Percentiles rank a stretch among this genome's conserved stretches.
phyloP scores from a whole-genome alignment of 352 stramenopile genomes.

The Thraustochytrium sp. region DNA sequence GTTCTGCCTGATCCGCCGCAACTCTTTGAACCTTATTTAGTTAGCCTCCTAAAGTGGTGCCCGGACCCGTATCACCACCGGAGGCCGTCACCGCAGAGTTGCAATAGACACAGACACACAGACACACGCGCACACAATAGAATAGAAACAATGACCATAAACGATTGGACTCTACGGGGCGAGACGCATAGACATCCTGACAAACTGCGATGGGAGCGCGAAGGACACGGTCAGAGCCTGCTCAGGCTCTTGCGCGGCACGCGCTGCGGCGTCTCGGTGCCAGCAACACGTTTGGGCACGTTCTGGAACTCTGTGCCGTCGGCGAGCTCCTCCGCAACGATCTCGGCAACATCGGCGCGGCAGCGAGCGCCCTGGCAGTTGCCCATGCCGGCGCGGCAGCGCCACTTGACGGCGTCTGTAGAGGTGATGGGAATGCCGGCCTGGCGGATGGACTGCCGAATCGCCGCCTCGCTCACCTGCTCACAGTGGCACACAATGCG shows the following conservation, averaged over 20 bases:
- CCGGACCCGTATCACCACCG: too few species aligned
- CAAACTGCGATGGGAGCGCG: not conserved
- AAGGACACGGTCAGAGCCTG: not conserved
- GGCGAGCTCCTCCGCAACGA: not conserved
- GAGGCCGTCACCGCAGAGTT: too few species aligned
- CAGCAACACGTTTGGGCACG: not conserved
- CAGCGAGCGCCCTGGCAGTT: slow-evolving; percentile 23
- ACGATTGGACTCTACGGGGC: too few species aligned
- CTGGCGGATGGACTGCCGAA: not conserved
- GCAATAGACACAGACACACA: too few species aligned
- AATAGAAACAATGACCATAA: too few species aligned
- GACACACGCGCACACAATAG: too few species aligned
- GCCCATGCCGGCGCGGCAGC: slow-evolving; percentile 30
- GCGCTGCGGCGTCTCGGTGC: not conserved
- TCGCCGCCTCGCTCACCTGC: not conserved
- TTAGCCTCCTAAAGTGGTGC: too few species aligned
- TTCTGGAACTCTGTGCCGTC: slow-evolving; percentile 3
- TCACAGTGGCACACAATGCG: slow-evolving; percentile 13
- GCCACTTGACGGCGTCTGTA: slow-evolving; percentile 24
- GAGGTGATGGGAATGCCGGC: slow-evolving; percentile 9
- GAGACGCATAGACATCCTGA: too few species aligned
- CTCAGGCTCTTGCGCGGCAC: not conserved
- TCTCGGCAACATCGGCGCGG: slow-evolving; percentile 1
- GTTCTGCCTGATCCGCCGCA: too few species aligned
- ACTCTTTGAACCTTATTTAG: too few species aligned